Conservation (phyloP, 2,329 filamentous ascomycete species). For the Dothideomycetidae sp. region DNA sequence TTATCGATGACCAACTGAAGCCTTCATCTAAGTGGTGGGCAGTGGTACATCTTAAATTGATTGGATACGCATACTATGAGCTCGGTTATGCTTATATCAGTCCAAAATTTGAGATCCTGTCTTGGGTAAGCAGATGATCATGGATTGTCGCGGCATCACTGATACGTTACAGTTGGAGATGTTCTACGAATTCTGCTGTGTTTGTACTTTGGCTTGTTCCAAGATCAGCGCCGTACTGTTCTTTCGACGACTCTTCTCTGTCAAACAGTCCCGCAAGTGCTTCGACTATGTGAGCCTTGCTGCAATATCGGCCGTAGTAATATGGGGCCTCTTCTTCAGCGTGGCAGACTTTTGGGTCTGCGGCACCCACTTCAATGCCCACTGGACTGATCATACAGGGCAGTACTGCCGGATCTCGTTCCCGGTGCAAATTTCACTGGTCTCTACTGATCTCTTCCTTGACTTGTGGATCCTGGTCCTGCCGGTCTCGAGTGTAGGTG, state of each 20-base stretch:
- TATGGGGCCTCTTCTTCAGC: slow-evolving; percentile 2
- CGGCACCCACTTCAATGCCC: background rate
- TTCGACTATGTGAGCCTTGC: slow-evolving; percentile 2
- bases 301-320: slow-evolving; percentile 1
- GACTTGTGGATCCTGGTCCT: slow-evolving; percentile 5
- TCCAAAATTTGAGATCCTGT: too few species aligned
- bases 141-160: background rate
- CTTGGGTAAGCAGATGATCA: background rate
- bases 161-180: slow-evolving; percentile 2
- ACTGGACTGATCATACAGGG: background rate
- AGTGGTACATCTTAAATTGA: background rate
- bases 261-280: background rate
- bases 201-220: slow-evolving; percentile 3
- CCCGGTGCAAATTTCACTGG: background rate
- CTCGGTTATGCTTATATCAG: too few species aligned
- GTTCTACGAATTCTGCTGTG: background rate
- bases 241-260: slow-evolving; percentile 4
- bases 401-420: slow-evolving; percentile 1
- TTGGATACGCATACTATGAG: background rate
- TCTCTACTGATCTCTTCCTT: slow-evolving; percentile 1
- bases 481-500: slow-evolving; percentile 1
- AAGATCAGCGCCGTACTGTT: slow-evolving; percentile 6
- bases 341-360: background rate
- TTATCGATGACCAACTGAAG: too few species aligned
- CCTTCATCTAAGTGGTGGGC: too few species aligned